Evolutionary conservation across 805 yeast genomes (phyloP), one percentile per base, ranked within the genome.

Genomic region (Wickerhamiella lipophila): DNA sequence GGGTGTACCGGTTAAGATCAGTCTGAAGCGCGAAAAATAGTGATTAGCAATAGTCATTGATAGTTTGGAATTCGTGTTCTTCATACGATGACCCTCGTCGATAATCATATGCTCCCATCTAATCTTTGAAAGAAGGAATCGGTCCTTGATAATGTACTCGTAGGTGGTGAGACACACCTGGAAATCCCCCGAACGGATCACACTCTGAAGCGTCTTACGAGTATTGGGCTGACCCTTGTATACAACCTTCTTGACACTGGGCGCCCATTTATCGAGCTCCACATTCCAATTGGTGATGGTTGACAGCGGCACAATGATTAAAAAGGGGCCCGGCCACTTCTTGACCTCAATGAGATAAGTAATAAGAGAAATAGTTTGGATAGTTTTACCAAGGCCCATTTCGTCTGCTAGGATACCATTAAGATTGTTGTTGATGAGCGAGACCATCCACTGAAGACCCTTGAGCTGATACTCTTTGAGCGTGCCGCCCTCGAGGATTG

Each of bases 1-100:
- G 6, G 98, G 98, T 1, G 98, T 89, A 71, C 98, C 98, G 1
- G 98, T 89, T 59, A 89, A 71, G 68, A 89, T 89, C 58, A 89
- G 74, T 59, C 98, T 72, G 65, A 86, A 81, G 57, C 82, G 85
- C 44, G 95, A 77, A 58, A 81, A 88, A 60, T 89, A 89, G 61
- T 74, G 80, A 53, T 81, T 81, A 1, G 88, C 81, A 59, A 89
- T 74, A 1, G 97, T 92, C 53, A 71, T 76, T 1, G 95, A 83
- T 50, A 89, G 71, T 64, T 89, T 89, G 7, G 96, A 86, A 58
- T 81, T 81, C 0, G 95, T 71, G 66, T 89, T 89, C 66, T 89
- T 89, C 96, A 89, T 86, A 65, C 98, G 79, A 63, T 89, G 98
- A 62, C 98, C 98, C 70, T 89, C 98, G 69, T 89, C 98, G 53